Base-by-base conservation (phyloP, 805 yeast species). In the Wickerhamiella sergipiensis region DNA sequence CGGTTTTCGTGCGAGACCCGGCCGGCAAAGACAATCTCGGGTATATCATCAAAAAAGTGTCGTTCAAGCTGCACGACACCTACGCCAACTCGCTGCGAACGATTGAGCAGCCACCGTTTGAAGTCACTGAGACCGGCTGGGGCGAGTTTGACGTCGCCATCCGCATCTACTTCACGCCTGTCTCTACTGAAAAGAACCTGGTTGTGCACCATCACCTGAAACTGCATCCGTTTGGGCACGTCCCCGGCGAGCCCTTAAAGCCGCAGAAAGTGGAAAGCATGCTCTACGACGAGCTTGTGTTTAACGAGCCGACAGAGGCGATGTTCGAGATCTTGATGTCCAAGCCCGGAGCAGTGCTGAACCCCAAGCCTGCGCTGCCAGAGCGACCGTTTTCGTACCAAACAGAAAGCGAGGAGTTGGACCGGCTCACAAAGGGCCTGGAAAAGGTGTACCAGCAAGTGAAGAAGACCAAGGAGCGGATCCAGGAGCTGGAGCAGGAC, bases 51-150 rank as follows among this genome's bases (percentile, higher is more conserved):
- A 88, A 87, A 62, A 83, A 85, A 65, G 97, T 92, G 1, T 90
- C 89, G 0, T 92, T 90, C 72, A 92, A 92, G 64, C 71, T 92
- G 21, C 98, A 92, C 66, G 98, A 92, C 57, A 92, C 98, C 0
- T 92, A 90, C 60, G 83, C 81, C 19, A 85, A 81, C 59, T 78
- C 96, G 1, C 79, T 87, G n/a, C 71, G 99, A 50, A 76, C 92
- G 1, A 74, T 90, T 15, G 97, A 92, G 55, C 64, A 72, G 29
- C 97, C 97, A 1, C 98, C 98, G 0, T 92, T 83, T 61, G 95
- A 88, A 64, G 87, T 92, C 26, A 84, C 95, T 1, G 99, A 92
- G 62, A 85, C 97, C 0, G 99, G 99, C 0, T 92, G 99, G 99
- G 99, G 99, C 57, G 99, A 92, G 66, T 92, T 92, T 67, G 99